Percentiles rank a stretch among this genome's conserved stretches.
Conservation (phyloP, 345 rosid genomes). For the Eucalyptus erythrocorys region DNA sequence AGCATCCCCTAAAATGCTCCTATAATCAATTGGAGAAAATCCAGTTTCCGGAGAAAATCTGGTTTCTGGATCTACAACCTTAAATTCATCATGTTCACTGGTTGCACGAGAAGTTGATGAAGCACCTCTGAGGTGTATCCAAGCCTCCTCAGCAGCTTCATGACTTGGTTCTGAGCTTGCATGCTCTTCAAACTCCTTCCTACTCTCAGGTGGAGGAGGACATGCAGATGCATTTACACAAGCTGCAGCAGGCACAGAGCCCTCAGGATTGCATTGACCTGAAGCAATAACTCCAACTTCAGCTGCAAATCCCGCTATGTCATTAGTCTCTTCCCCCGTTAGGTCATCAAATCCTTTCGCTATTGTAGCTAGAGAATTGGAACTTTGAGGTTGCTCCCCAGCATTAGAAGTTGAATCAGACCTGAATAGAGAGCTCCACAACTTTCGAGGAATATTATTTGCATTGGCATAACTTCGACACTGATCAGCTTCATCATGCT, state of each 20-base stretch:
- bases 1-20: not conserved
- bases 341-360: not conserved
- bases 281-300: not conserved
- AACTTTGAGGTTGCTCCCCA: not conserved
- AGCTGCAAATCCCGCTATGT: not conserved
- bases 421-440: conserved; percentile 5
- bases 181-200: not conserved
- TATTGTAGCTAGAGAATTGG: not conserved
- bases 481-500: not conserved
- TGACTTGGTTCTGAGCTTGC: not conserved
- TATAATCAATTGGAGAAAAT: not conserved
- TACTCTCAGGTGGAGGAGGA: not conserved
- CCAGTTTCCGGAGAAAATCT: not conserved
- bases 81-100: not conserved
- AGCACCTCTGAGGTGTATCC: not conserved
- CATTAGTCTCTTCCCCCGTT: not conserved
- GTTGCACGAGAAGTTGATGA: not conserved
- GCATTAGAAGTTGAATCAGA: not conserved
- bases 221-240: not conserved
- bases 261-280: not conserved
- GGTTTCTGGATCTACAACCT: not conserved
- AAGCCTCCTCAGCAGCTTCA: not conserved
- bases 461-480: not conserved
- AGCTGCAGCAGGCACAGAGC: not conserved
- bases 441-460: not conserved